Conservation (phyloP, 148 eudicot species). For the Chenopodium formosanum region DNA sequence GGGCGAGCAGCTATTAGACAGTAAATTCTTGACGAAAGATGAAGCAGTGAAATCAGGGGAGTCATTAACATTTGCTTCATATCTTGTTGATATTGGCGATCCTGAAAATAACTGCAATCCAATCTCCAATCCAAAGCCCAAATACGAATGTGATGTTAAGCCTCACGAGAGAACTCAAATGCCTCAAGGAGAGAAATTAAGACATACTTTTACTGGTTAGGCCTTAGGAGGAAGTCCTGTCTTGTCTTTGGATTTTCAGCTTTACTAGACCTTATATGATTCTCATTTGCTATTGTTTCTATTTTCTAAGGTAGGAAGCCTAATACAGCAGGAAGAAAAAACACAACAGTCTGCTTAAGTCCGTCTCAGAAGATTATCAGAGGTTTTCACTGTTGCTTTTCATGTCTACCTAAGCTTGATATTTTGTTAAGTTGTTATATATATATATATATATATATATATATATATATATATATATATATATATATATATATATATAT, state of each 20-base stretch:
- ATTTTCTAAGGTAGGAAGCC: constrained; percentile 30
- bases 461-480: no score
- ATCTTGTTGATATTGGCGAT: constrained; percentile 74
- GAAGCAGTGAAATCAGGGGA: constrained; percentile 59
- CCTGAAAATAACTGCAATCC: constrained; percentile 34
- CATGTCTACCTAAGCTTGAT: not conserved
- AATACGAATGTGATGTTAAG: constrained; percentile 29
- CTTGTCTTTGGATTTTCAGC: constrained; percentile 1
- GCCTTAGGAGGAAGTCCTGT: constrained; percentile 28
- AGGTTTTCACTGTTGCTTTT: constrained; percentile 44
- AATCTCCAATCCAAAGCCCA: constrained; percentile 24
- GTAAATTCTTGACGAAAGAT: constrained; percentile 55
- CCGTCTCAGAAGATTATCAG: constrained; percentile 78
- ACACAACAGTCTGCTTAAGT: constrained; percentile 43
- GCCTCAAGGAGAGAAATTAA: constrained; percentile 27
- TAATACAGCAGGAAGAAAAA: constrained; percentile 33
- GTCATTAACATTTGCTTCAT: constrained; percentile 53
- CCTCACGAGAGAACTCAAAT: constrained; percentile 29
- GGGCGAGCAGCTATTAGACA: constrained; percentile 49
- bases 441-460: no score
- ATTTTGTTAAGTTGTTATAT: not conserved
- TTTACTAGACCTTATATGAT: not conserved
- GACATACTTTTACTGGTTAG: constrained; percentile 27
- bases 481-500: no score
- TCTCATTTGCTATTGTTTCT: constrained; percentile 19